Evolutionary conservation across 164 flowering plant species (phyloP).

Genomic region (Vitis rupestris): DNA sequence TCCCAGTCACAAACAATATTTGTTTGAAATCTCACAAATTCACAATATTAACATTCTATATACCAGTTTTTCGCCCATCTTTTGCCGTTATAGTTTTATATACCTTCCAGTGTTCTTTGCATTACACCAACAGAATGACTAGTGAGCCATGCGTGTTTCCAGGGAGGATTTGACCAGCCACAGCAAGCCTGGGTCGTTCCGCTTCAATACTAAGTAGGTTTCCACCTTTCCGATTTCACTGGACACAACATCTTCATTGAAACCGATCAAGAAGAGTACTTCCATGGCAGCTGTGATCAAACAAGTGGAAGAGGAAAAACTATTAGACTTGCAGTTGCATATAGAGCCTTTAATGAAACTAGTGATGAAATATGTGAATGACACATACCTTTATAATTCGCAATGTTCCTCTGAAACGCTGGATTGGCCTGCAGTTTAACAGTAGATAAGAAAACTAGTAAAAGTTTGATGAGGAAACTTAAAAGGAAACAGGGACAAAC

Average conservation of each 20-base stretch:
- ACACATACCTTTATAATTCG: constrained; percentile 62
- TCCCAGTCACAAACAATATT: too few species aligned
- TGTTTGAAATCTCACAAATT: too few species aligned
- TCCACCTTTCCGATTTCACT: constrained; percentile 59
- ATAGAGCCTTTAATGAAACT: not conserved
- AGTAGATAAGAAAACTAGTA: not conserved
- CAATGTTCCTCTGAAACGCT: constrained; percentile 58
- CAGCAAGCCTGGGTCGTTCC: constrained; percentile 82
- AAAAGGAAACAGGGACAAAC: not conserved
- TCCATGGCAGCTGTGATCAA: constrained; percentile 81
- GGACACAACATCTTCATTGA: constrained; percentile 53
- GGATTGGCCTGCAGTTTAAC: constrained; percentile 72
- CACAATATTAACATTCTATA: too few species aligned
- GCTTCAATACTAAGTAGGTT: constrained; percentile 68
- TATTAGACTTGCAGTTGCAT: not conserved
- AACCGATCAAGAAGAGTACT: constrained; percentile 66
- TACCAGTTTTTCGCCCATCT: too few species aligned
- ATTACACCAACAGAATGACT: not conserved
- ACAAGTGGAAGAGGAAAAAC: not conserved
- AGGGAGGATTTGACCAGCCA: constrained; percentile 94
- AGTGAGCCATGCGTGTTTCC: constrained; percentile 49
- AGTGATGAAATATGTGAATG: not conserved
- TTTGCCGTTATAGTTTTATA: too few species aligned
- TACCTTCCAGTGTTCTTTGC: too few species aligned
- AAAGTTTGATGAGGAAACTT: not conserved